A percentile compares a stretch with the other conserved stretches of the same genome.
Conservation (phyloP, 345 rosid species). For the Salix exigua region DNA sequence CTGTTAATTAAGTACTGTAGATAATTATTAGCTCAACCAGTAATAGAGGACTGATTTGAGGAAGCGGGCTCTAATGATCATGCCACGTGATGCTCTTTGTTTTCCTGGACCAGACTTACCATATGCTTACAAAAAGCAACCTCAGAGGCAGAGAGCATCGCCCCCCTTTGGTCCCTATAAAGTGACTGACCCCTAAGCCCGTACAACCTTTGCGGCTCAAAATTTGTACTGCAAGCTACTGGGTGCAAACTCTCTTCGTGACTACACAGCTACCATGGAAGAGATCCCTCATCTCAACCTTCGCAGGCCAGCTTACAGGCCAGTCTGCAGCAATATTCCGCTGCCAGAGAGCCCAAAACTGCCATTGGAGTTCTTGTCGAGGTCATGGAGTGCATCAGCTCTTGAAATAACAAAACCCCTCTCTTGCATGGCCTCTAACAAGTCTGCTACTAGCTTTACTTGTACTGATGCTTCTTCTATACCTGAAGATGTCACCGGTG, state of each 20-base stretch:
- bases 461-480: conserved; percentile 36
- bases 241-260: background rate
- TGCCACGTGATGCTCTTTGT: conserved; percentile 1
- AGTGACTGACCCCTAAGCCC: background rate
- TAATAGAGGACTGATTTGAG: background rate
- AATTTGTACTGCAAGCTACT: background rate
- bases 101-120: background rate
- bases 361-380: conserved; percentile 89
- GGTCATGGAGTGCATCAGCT: conserved; percentile 87
- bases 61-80: background rate
- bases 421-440: conserved; percentile 25
- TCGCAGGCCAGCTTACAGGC: conserved; percentile 31
- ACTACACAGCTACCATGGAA: conserved; percentile 21
- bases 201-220: background rate
- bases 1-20: too few relatives aligned
- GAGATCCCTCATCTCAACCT: conserved; percentile 36
- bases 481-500: conserved; percentile 50
- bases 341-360: conserved; percentile 80
- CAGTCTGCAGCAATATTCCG: conserved; percentile 29
- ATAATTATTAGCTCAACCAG: background rate
- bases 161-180: background rate
- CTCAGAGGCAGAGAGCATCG: background rate
- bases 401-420: conserved; percentile 76
- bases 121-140: conserved; percentile 12
- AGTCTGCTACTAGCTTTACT: conserved; percentile 16